phyloP scores from a whole-genome alignment of 1,284 basidiomycete genomes.

The Xanthoconium separans region DNA sequence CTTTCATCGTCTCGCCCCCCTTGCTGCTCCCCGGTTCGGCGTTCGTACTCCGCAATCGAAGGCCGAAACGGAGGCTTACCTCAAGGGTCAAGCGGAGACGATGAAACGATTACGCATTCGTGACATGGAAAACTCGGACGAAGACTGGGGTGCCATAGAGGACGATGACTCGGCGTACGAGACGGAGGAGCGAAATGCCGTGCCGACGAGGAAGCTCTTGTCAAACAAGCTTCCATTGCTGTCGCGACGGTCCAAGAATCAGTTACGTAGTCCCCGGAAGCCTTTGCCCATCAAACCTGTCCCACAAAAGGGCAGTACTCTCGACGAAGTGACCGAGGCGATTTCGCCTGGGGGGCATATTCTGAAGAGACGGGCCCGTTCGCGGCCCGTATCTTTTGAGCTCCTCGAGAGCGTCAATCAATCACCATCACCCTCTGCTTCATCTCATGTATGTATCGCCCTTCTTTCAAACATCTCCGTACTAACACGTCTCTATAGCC shows the following conservation, averaged over 20 bases:
- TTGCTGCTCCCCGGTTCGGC: slow-evolving; percentile 57
- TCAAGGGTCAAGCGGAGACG: slow-evolving; percentile 63
- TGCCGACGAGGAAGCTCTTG: slow-evolving; percentile 26
- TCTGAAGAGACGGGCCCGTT: slow-evolving; percentile 66
- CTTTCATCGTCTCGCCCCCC: slow-evolving; percentile 65
- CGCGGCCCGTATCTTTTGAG: slow-evolving; percentile 66
- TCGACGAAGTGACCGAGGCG: slow-evolving; percentile 60
- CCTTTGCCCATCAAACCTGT: slow-evolving; percentile 30
- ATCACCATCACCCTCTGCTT: slow-evolving; percentile 38
- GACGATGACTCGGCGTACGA: slow-evolving; percentile 52
- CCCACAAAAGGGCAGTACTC: slow-evolving; percentile 38
- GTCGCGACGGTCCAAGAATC: slow-evolving; percentile 27
- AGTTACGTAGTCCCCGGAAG: slow-evolving; percentile 25
- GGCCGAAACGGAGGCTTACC: slow-evolving; percentile 60
- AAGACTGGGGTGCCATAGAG: slow-evolving; percentile 41
- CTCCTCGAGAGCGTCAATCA: slow-evolving; percentile 50
- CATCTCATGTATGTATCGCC: slow-evolving; percentile 39
- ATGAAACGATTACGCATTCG: slow-evolving; percentile 63
- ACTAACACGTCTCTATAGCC: slow-evolving; percentile 16
- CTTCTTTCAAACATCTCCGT: neutral
- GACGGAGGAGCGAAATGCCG: slow-evolving; percentile 40
- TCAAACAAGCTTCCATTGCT: slow-evolving; percentile 25
- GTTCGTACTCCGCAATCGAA: slow-evolving; percentile 54
- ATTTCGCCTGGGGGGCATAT: slow-evolving; percentile 73
- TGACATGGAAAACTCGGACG: slow-evolving; percentile 47